Evolutionary conservation across 805 yeast genomes (phyloP).

Genomic region (Zygosaccharomyces bailii): DNA sequence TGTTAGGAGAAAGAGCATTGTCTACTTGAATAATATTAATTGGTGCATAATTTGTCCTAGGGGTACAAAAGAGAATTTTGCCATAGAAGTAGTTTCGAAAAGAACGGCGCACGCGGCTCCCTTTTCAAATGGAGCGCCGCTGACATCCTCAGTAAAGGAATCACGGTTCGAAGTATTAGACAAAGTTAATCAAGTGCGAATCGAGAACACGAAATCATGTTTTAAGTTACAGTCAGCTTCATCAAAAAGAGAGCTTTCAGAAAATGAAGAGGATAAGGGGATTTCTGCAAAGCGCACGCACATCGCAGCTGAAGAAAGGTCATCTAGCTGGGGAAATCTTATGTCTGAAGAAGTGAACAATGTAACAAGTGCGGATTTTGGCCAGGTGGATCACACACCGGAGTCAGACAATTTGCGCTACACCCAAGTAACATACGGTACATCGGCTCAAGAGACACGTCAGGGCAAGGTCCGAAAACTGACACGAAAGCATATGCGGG

Average conservation of each 20-base stretch:
- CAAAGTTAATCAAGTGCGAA: background rate
- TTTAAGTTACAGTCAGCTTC: background rate
- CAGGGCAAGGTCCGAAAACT: conserved; percentile 14
- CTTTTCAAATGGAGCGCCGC: conserved; percentile 1
- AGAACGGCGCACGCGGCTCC: background rate
- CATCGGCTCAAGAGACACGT: conserved; percentile 7
- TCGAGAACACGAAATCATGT: background rate
- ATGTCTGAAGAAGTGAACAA: conserved; percentile 22
- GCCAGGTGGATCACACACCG: conserved; percentile 1
- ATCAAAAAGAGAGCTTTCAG: conserved; percentile 9
- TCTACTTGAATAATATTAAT: conserved; percentile 26
- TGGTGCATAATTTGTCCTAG: conserved; percentile 37
- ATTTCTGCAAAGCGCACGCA: conserved; percentile 1
- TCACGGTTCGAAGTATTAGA: conserved; percentile 3
- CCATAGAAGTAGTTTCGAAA: conserved; percentile 17
- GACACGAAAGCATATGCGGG: conserved; percentile 25
- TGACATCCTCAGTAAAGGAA: conserved; percentile 7
- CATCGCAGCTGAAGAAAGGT: conserved; percentile 11
- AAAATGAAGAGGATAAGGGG: background rate
- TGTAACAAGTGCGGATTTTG: conserved; percentile 7
- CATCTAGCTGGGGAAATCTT: conserved; percentile 33
- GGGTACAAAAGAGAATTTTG: conserved; percentile 25
- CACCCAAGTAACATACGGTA: conserved; percentile 34
- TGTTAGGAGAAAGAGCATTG: conserved; percentile 3
- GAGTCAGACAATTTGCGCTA: conserved; percentile 6